Conservation (phyloP, 2,329 filamentous ascomycete genomes). For the Fusarium sambucinum region DNA sequence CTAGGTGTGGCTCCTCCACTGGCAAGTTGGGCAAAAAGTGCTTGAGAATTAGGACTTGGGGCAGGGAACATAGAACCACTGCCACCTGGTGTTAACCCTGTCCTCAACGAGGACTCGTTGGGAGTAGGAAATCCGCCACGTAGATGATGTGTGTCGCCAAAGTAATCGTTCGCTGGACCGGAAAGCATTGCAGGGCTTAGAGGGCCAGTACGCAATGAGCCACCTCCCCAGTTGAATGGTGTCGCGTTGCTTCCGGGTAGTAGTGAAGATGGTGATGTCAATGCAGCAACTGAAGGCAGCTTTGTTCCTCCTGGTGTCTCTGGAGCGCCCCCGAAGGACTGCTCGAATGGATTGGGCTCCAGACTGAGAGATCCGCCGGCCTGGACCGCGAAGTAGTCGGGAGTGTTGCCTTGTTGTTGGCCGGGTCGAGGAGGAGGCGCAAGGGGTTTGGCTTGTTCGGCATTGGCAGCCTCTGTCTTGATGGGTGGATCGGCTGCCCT, state of each 20-base stretch:
- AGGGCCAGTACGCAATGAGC: conserved; percentile 90
- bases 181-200: conserved; percentile 97
- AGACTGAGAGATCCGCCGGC: conserved; percentile 71
- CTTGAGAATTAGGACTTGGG: conserved; percentile 87
- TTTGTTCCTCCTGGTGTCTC: conserved; percentile 88
- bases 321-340: conserved; percentile 81
- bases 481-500: conserved; percentile 59
- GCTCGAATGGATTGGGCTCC: conserved; percentile 97
- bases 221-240: conserved; percentile 81
- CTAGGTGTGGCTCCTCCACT: conserved; percentile 88
- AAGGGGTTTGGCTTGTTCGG: conserved; percentile 73
- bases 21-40: conserved; percentile 81
- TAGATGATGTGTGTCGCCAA: conserved; percentile 81
- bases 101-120: conserved; percentile 93
- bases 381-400: conserved; percentile 76
- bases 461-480: conserved; percentile 66
- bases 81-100: conserved; percentile 91
- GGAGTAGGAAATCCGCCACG: conserved; percentile 91
- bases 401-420: conserved; percentile 64
- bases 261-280: conserved; percentile 90
- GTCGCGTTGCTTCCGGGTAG: conserved; percentile 79
- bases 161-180: conserved; percentile 87
- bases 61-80: conserved; percentile 98
- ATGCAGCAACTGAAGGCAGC: conserved; percentile 87
- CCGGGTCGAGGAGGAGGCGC: conserved; percentile 77